Percentiles rank a stretch among this genome's conserved stretches.
These are phyloP conservation scores for Globomyces pollinis-pini DNA, from an alignment of 192 early-diverging fungal species.

Conservation along the genomic window DNA sequence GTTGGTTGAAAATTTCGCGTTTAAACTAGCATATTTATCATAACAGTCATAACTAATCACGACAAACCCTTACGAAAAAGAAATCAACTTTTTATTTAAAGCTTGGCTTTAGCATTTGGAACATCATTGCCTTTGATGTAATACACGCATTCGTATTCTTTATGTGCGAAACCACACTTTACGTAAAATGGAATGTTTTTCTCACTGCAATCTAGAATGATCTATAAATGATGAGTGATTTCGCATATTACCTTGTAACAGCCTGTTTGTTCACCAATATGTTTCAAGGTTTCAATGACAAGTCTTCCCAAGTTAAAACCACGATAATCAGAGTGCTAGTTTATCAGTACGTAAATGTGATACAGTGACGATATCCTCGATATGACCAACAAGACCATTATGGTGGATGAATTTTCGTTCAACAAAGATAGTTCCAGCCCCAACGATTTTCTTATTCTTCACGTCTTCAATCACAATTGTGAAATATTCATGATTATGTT, in stretches of 20 bases:
- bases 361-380: conserved; percentile 78
- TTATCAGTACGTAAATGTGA: no score
- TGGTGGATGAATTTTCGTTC: conserved; percentile 86
- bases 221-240: conserved; percentile 45
- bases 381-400: conserved; percentile 82
- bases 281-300: conserved; percentile 80
- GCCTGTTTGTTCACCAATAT: conserved; percentile 62
- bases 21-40: background rate
- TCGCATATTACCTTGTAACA: conserved; percentile 97
- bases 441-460: conserved; percentile 60
- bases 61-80: background rate
- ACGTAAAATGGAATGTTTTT: conserved; percentile 86
- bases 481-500: conserved; percentile 67
- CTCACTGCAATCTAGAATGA: conserved; percentile 43
- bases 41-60: background rate
- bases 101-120: conserved; percentile 31
- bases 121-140: conserved; percentile 46
- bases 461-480: conserved; percentile 80
- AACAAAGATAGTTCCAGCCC: conserved; percentile 75
- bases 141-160: conserved; percentile 47
- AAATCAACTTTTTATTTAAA: conserved; percentile 8
- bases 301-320: conserved; percentile 44
- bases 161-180: conserved; percentile 78
- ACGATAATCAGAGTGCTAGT: conserved; percentile 38
- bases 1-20: conserved; percentile 1